phyloP scores from a whole-genome alignment of 2,329 filamentous ascomycete species.

The Scolecobasidium constrictum region DNA sequence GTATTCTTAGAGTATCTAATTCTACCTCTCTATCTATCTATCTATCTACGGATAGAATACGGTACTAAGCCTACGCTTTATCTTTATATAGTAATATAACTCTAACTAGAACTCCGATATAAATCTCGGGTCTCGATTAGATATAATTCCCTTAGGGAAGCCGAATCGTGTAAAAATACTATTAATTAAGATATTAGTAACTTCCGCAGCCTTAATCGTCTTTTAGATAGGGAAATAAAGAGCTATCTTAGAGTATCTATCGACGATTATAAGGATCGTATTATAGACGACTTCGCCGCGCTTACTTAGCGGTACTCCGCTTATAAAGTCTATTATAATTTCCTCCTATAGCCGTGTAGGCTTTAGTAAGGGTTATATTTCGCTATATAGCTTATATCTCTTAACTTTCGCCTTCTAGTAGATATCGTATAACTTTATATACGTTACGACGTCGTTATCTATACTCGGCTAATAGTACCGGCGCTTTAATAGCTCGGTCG shows the following conservation, averaged over 20 bases:
- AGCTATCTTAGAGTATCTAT: slow-evolving; percentile 16
- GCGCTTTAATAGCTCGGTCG: background rate
- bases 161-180: background rate
- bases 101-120: slow-evolving; percentile 10
- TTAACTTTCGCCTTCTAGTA: slow-evolving; percentile 10
- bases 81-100: slow-evolving; percentile 7
- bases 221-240: slow-evolving; percentile 10
- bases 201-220: slow-evolving; percentile 12
- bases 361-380: slow-evolving; percentile 10
- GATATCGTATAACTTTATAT: slow-evolving; percentile 13
- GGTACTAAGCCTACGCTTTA: slow-evolving; percentile 9
- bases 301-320: slow-evolving; percentile 8
- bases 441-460: slow-evolving; percentile 15
- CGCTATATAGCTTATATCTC: slow-evolving; percentile 2
- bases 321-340: slow-evolving; percentile 14
- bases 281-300: slow-evolving; percentile 9
- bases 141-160: slow-evolving; percentile 10
- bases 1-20: slow-evolving; percentile 11
- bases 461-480: slow-evolving; percentile 11
- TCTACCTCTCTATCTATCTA: slow-evolving; percentile 12
- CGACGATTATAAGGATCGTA: slow-evolving; percentile 15
- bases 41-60: slow-evolving; percentile 12
- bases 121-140: slow-evolving; percentile 10
- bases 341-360: slow-evolving; percentile 9
- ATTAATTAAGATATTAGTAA: slow-evolving; percentile 2